Evolutionary conservation across 192 early-diverging fungal species (phyloP).

Genomic region (Jimgerdemannia flammicorona): DNA sequence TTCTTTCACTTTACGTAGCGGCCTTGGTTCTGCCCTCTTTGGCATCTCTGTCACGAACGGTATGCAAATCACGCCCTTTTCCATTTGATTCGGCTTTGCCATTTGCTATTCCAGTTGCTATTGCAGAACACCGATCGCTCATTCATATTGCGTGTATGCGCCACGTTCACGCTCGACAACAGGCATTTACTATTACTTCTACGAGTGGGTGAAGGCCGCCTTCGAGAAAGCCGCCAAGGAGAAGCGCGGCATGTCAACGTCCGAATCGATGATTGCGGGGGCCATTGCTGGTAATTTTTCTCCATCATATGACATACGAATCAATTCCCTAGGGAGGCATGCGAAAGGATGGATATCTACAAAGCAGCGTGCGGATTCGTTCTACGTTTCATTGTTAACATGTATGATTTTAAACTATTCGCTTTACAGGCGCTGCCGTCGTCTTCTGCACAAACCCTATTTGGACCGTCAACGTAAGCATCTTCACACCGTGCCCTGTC

Average conservation of each 20-base stretch:
- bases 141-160: no score
- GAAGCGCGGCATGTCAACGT: slow-evolving; percentile 67
- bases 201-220: slow-evolving; percentile 82
- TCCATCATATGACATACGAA: slow-evolving; percentile 14
- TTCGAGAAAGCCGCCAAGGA: slow-evolving; percentile 58
- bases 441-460: slow-evolving; percentile 95
- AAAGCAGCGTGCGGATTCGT: no score
- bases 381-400: no score
- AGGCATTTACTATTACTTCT: slow-evolving; percentile 73
- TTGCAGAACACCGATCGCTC: no score
- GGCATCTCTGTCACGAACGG: slow-evolving; percentile 97
- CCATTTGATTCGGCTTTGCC: no score
- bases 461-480: slow-evolving; percentile 92
- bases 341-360: neutral
- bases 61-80: neutral
- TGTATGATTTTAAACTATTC: no score
- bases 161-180: no score
- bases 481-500: no score
- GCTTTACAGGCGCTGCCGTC: slow-evolving; percentile 51
- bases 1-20: slow-evolving; percentile 41
- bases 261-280: slow-evolving; percentile 91
- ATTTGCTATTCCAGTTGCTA: no score
- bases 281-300: slow-evolving; percentile 65
- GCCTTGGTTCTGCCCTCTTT: slow-evolving; percentile 91
- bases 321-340: slow-evolving; percentile 7